Conservation (phyloP, 2,329 filamentous ascomycete species). For the Podosphaera xanthii region DNA sequence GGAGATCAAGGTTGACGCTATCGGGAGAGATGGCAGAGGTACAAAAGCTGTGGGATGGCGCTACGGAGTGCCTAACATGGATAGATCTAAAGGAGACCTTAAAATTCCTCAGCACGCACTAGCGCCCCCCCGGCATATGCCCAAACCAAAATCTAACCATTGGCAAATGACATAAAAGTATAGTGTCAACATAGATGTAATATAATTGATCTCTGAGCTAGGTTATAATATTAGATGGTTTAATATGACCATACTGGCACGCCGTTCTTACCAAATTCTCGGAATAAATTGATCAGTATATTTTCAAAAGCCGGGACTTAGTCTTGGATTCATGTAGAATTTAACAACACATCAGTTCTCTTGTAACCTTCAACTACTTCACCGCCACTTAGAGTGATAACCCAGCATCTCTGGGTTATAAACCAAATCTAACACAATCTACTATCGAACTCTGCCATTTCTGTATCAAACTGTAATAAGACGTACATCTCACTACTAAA, state of each 20-base stretch:
- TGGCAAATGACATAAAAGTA: neutral
- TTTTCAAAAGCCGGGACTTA: too few relatives aligned
- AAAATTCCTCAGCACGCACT: slow-evolving; percentile 30
- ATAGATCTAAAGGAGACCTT: slow-evolving; percentile 37
- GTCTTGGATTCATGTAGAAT: too few relatives aligned
- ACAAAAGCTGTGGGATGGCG: slow-evolving; percentile 32
- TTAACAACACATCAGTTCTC: too few relatives aligned
- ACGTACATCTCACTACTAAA: too few relatives aligned
- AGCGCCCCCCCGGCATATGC: neutral
- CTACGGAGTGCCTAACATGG: slow-evolving; percentile 39
- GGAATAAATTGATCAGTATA: neutral
- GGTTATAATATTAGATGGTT: neutral
- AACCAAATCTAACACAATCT: too few relatives aligned
- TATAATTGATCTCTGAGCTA: neutral
- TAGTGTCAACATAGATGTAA: neutral
- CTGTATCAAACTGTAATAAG: too few relatives aligned
- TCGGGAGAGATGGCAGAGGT: slow-evolving; percentile 29
- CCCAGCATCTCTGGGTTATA: too few relatives aligned
- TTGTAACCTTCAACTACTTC: too few relatives aligned
- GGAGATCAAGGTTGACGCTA: slow-evolving; percentile 31
- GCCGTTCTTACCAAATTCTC: neutral
- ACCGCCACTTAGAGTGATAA: too few relatives aligned
- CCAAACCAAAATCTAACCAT: neutral
- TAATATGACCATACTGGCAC: neutral
- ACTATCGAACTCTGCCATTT: too few relatives aligned